Conservation (phyloP, 441 rosid genomes). For the Mallotus repandus region DNA sequence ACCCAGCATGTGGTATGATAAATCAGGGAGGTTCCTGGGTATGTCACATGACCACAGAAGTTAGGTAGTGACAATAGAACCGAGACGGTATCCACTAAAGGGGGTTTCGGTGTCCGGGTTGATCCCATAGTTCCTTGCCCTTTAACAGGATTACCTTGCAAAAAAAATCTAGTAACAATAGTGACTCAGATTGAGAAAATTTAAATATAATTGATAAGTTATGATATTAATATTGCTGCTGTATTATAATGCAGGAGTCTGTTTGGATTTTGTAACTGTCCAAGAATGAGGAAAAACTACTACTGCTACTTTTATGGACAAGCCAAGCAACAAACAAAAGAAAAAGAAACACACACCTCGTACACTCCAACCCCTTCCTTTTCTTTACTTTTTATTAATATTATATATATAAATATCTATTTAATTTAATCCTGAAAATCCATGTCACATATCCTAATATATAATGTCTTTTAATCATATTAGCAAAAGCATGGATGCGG, state of each 20-base stretch:
- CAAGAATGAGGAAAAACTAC: slow-evolving; percentile 6
- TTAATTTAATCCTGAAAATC: not conserved
- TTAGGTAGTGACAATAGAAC: not conserved
- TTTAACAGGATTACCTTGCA: no score
- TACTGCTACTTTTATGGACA: slow-evolving; percentile 23
- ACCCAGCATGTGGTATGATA: not conserved
- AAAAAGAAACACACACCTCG: slow-evolving; percentile 17
- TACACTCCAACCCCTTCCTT: slow-evolving; percentile 18
- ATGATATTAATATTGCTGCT: not conserved
- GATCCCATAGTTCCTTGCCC: no score
- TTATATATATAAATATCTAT: not conserved
- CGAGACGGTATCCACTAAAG: no score
- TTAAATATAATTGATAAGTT: no score
- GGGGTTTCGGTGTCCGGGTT: no score
- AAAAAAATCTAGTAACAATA: no score
- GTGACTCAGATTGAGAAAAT: no score
- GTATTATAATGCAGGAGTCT: slow-evolving; percentile 19
- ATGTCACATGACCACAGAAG: slow-evolving; percentile 6
- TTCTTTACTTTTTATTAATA: not conserved
- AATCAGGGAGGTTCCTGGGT: slow-evolving; percentile 7
- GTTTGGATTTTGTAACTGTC: slow-evolving; percentile 37
- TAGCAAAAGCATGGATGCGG: slow-evolving; percentile 46
- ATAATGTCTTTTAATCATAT: slow-evolving; percentile 5
- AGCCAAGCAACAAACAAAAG: slow-evolving; percentile 20
- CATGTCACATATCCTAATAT: not conserved